phyloP scores from a whole-genome alignment of 2,329 filamentous ascomycete genomes.

The Zarea fungicola region DNA sequence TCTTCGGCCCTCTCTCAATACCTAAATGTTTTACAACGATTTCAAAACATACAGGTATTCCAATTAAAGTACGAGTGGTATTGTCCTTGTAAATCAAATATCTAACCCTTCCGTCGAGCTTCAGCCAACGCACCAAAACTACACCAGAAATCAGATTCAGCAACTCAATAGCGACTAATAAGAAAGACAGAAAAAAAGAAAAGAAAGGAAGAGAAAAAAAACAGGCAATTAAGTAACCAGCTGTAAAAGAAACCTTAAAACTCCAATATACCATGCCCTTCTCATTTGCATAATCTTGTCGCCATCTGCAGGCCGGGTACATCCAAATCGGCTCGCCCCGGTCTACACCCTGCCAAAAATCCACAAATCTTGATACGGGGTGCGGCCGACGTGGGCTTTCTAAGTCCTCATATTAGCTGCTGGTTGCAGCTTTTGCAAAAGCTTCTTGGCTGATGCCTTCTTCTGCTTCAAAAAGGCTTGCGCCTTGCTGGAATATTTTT shows the following conservation, averaged over 20 bases:
- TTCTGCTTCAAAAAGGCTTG: constrained; percentile 35
- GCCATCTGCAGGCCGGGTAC: background rate
- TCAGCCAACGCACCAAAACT: background rate
- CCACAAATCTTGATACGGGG: constrained; percentile 1
- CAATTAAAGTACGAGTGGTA: constrained; percentile 7
- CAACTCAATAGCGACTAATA: background rate
- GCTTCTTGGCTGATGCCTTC: constrained; percentile 26
- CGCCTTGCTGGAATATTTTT: constrained; percentile 44
- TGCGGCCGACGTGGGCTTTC: background rate
- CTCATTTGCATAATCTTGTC: too few species aligned
- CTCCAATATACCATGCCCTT: constrained; percentile 6
- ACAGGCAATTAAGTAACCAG: constrained; percentile 6
- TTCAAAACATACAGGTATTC: too few species aligned
- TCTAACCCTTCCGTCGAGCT: background rate
- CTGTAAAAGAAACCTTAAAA: constrained; percentile 1
- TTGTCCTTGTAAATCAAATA: constrained; percentile 5
- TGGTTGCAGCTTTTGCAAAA: constrained; percentile 18
- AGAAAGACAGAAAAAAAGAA: background rate
- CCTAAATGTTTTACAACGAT: too few species aligned
- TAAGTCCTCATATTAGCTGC: background rate
- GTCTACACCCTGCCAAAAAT: background rate
- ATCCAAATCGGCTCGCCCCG: constrained; percentile 1
- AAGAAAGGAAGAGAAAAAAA: background rate
- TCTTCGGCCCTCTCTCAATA: too few species aligned
- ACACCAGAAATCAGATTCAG: background rate